These are phyloP conservation scores for Phialophora macrospora DNA, from an alignment of 2,329 filamentous ascomycete genomes.

Conservation along the genomic window DNA sequence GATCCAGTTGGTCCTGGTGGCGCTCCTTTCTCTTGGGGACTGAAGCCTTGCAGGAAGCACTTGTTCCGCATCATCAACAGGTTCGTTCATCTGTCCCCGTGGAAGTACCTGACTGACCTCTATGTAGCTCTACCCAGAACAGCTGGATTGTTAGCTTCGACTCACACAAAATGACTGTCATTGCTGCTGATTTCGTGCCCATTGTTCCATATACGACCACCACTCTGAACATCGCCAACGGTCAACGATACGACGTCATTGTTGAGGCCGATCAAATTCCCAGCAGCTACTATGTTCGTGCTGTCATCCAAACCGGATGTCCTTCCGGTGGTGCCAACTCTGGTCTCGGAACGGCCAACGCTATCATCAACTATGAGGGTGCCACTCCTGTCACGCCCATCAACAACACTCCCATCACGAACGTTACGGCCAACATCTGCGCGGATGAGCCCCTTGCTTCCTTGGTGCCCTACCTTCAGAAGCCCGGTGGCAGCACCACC, in stretches of 20 bases:
- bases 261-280: conserved; percentile 33
- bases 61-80: conserved; percentile 46
- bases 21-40: conserved; percentile 35
- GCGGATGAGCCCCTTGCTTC: conserved; percentile 40
- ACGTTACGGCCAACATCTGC: conserved; percentile 37
- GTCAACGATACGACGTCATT: conserved; percentile 51
- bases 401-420: conserved; percentile 30
- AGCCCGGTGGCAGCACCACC: conserved; percentile 34
- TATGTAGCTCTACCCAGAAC: conserved; percentile 52
- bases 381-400: conserved; percentile 34
- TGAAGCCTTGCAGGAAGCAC: conserved; percentile 43
- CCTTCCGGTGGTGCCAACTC: conserved; percentile 35
- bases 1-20: conserved; percentile 29
- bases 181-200: conserved; percentile 37
- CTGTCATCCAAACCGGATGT: conserved; percentile 36
- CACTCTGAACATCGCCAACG: conserved; percentile 50
- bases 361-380: conserved; percentile 40
- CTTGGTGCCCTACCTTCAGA: conserved; percentile 39
- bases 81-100: neutral
- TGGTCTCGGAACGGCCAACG: conserved; percentile 36
- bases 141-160: conserved; percentile 58
- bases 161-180: conserved; percentile 61
- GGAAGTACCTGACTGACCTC: conserved; percentile 1
- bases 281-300: conserved; percentile 36
- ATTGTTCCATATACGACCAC: conserved; percentile 40